Evolutionary conservation across 495 filamentous ascomycete genomes (phyloP).

Genomic region (Trichoderma parareesei): DNA sequence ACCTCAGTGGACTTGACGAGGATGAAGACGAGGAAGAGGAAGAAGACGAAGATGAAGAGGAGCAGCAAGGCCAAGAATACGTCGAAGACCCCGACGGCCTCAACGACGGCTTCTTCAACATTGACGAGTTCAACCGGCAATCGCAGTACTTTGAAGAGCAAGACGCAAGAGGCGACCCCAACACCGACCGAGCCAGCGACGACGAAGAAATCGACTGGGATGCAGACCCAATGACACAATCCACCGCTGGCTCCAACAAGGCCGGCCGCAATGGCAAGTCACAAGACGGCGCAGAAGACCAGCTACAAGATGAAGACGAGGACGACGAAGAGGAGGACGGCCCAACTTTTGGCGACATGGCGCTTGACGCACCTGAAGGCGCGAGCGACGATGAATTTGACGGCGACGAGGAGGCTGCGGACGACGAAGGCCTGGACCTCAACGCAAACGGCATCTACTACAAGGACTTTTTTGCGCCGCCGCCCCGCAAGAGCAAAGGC

Average conservation of each 20-base stretch:
- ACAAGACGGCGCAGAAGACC: conserved; percentile 19
- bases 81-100: conserved; percentile 48
- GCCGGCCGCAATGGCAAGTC: not conserved
- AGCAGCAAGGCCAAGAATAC: conserved; percentile 29
- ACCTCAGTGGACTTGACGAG: conserved; percentile 17
- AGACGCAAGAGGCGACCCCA: conserved; percentile 58
- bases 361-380: conserved; percentile 49
- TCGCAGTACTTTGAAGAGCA: conserved; percentile 78
- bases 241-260: not conserved
- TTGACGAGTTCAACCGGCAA: conserved; percentile 94
- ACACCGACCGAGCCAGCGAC: conserved; percentile 52
- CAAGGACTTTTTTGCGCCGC: conserved; percentile 84
- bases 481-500: conserved; percentile 51
- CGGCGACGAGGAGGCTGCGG: conserved; percentile 38
- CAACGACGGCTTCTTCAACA: conserved; percentile 97
- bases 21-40: conserved; percentile 25
- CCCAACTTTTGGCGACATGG: conserved; percentile 65
- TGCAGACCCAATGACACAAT: conserved; percentile 50
- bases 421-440: conserved; percentile 33
- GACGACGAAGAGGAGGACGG: conserved; percentile 61
- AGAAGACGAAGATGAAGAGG: conserved; percentile 26
- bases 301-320: conserved; percentile 24
- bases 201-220: conserved; percentile 87
- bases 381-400: conserved; percentile 44
- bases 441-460: conserved; percentile 85